Base-by-base conservation (phyloP, 78 protist genomes). In the Polysphondylium violaceum region DNA sequence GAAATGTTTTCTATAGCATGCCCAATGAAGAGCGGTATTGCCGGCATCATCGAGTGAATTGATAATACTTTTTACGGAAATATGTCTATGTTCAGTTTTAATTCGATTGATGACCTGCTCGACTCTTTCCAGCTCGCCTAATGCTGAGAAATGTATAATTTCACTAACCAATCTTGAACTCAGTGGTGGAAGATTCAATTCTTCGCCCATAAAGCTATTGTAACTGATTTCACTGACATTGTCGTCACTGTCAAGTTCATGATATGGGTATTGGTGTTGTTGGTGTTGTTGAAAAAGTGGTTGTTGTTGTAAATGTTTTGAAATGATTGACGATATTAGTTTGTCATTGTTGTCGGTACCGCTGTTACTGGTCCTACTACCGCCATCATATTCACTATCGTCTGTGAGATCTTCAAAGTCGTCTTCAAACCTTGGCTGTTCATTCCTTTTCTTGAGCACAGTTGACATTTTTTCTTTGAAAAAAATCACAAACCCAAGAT, bases 1-100 rank as follows among this genome's bases (percentile, higher is more conserved):
- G 11, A 60, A n/a, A 64, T 90, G 68, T 5, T 77, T 74, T 19
- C 73, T 55, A 50, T 40, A 74, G 11, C 69, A 33, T 61, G 96
- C 96, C 87, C 92, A 88, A 40, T 83, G 78, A 16, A 94, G 51
- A 14, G 96, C 92, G 19, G 96, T 90, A 25, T 63, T 74, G 16
- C 94, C 96, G 7, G 71, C 63, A 0, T 27, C 71, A 33, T 86
- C 89, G 11, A 27, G 23, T 21, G 74, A 25, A 40, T 81, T 81
- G 17, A 81, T 35, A 40, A 64, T 25, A n/a, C 43, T 53, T 43
- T 64, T 47, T 1, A 55, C 9, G 4, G 60, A 38, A 0, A 50
- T 55, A 19, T 59, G 21, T 23, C 56, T 33, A 64, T 78, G 50
- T 23, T 78, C 16, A 16, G 59, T 47, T 40, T 41, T 64, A 25